Conservation (phyloP, 768 basidiomycete species). For the Amanita exitialis region DNA sequence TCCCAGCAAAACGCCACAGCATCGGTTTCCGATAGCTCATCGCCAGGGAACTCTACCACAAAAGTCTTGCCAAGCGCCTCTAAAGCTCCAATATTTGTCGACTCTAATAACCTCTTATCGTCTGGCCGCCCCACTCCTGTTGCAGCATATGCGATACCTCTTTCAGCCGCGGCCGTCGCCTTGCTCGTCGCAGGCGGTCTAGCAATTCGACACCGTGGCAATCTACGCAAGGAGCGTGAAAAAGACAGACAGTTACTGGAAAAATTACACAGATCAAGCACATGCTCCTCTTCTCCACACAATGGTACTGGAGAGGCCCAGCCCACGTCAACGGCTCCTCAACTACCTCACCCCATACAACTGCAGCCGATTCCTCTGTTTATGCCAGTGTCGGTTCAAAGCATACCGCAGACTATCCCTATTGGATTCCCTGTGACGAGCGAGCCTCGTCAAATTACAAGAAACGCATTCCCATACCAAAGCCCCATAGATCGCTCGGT, state of each 20-base stretch:
- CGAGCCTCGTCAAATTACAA: constrained; percentile 1
- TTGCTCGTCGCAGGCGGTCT: background rate
- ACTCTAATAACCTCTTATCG: background rate
- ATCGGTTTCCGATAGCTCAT: background rate
- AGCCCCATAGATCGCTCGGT: no score
- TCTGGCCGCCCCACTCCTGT: constrained; percentile 1
- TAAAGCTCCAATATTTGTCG: background rate
- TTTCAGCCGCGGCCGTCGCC: background rate
- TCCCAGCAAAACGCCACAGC: background rate
- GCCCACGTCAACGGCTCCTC: background rate
- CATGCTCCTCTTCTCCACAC: background rate
- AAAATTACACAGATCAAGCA: background rate
- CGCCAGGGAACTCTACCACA: no score
- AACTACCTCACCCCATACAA: constrained; percentile 1
- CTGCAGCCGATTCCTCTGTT: constrained; percentile 3
- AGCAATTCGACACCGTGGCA: constrained; percentile 1
- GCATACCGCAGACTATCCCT: background rate
- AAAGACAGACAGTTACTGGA: background rate
- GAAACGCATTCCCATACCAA: background rate
- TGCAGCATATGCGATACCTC: constrained; percentile 5
- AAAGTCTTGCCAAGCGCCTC: background rate
- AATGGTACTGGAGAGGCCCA: background rate
- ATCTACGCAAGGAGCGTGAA: background rate
- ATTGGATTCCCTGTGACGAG: background rate
- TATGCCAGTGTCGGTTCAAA: background rate